phyloP scores from a whole-genome alignment of 176 grass and related monocot genomes.

The Aegilops tauschii region DNA sequence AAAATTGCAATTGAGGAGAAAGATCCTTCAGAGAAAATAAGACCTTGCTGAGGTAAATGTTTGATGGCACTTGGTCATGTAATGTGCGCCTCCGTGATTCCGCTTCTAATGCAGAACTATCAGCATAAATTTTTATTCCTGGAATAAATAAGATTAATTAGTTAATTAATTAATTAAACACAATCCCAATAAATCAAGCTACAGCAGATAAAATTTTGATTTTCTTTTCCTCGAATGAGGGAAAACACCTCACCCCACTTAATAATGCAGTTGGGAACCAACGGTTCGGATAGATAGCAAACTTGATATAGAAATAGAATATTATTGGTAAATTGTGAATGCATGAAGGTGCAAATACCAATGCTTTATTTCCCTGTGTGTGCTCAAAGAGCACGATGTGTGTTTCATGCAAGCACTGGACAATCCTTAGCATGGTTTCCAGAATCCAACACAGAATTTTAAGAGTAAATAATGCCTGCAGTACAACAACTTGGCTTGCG shows the following conservation, averaged over 20 bases:
- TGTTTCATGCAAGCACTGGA: background rate
- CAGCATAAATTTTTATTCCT: conserved; percentile 75
- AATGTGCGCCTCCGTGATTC: conserved; percentile 66
- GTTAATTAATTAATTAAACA: background rate
- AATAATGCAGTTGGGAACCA: conserved; percentile 4
- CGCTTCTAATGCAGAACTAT: conserved; percentile 64
- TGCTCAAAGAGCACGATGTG: background rate
- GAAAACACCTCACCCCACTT: background rate
- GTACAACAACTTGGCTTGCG: background rate
- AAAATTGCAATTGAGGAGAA: conserved; percentile 12
- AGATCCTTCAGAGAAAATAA: conserved; percentile 20
- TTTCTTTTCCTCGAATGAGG: background rate
- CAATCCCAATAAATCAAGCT: background rate
- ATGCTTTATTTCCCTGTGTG: background rate
- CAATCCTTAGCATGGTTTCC: background rate
- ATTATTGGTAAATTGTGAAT: background rate
- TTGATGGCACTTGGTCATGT: conserved; percentile 66
- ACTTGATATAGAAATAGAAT: background rate
- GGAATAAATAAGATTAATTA: conserved; percentile 13
- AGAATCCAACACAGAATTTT: conserved; percentile 4
- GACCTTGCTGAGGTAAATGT: conserved; percentile 57
- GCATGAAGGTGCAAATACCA: background rate
- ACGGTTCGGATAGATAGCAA: background rate
- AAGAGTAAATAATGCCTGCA: background rate
- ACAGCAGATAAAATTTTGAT: background rate